A percentile compares a stretch with the other conserved stretches of the same genome.
These are phyloP conservation scores for Pleoardoris graminearum DNA, from an alignment of 2,329 filamentous ascomycete genomes.

Conservation along the genomic window DNA sequence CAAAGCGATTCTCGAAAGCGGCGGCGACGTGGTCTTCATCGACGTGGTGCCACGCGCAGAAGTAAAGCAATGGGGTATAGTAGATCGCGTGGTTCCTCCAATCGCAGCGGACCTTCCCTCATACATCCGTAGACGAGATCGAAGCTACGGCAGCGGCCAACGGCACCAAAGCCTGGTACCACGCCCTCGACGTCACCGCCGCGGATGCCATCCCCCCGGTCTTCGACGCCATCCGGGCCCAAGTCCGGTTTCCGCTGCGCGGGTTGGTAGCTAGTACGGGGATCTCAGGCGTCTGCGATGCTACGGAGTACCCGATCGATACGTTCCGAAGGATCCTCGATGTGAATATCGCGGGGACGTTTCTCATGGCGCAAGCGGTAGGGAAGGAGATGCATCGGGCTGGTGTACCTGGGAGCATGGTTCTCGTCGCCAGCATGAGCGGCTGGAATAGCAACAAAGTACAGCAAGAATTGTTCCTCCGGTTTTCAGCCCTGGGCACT, in stretches of 20 bases:
- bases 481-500: too few relatives aligned
- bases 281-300: constrained; percentile 37
- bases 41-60: constrained; percentile 14
- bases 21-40: constrained; percentile 30
- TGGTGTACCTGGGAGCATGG: constrained; percentile 40
- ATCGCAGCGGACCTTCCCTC: background rate
- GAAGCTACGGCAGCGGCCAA: constrained; percentile 9
- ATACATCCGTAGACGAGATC: constrained; percentile 6
- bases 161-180: constrained; percentile 20
- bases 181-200: constrained; percentile 26
- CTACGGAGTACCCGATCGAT: constrained; percentile 37
- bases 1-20: constrained; percentile 30
- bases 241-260: constrained; percentile 24
- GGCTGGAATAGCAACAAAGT: constrained; percentile 37
- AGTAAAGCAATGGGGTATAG: constrained; percentile 16
- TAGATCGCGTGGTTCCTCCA: too few relatives aligned
- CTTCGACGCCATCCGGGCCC: constrained; percentile 13
- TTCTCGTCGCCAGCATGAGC: constrained; percentile 46
- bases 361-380: constrained; percentile 39
- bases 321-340: constrained; percentile 43
- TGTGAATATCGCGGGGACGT: constrained; percentile 46
- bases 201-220: constrained; percentile 20
- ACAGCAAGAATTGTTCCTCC: background rate
- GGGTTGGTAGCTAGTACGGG: constrained; percentile 35
- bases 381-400: constrained; percentile 38